Evolutionary conservation across 352 stramenopile species (phyloP).

Genomic region (Globisporangium cederbergense): DNA sequence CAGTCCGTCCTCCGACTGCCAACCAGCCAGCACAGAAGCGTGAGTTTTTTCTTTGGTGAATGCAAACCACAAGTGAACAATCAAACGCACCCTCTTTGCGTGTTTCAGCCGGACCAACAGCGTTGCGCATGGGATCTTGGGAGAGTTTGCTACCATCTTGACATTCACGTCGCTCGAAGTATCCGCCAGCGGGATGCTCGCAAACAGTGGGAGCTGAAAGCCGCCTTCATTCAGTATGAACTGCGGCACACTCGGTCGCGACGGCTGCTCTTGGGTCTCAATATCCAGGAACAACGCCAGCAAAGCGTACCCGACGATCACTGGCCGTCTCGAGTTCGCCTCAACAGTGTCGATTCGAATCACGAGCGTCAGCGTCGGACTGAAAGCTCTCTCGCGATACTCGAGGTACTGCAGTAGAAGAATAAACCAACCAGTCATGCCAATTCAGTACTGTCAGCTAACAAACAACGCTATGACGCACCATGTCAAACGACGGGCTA

Average conservation of each 20-base stretch:
- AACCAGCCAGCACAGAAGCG: background rate
- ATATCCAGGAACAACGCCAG: constrained; percentile 74
- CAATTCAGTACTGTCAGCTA: background rate
- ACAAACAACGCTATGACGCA: constrained; percentile 22
- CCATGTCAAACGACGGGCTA: constrained; percentile 46
- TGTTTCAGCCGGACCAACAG: constrained; percentile 63
- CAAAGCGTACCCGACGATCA: constrained; percentile 73
- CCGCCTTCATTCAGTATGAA: constrained; percentile 63
- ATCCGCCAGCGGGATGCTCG: constrained; percentile 37
- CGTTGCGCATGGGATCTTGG: constrained; percentile 72
- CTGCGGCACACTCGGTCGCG: constrained; percentile 41
- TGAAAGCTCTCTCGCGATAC: constrained; percentile 70
- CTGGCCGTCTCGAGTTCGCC: constrained; percentile 33
- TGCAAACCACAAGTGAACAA: background rate
- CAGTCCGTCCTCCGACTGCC: constrained; percentile 58
- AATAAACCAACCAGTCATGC: background rate
- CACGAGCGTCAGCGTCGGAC: constrained; percentile 79
- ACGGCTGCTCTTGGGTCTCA: constrained; percentile 49
- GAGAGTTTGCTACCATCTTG: constrained; percentile 31
- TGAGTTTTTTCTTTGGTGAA: background rate
- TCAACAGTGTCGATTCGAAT: constrained; percentile 86
- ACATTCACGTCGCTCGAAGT: constrained; percentile 29
- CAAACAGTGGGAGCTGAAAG: constrained; percentile 79
- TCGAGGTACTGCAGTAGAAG: constrained; percentile 47
- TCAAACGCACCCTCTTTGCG: constrained; percentile 35